Conservation (phyloP, 441 rosid species). For the Pelargonium myrrhifolium region DNA sequence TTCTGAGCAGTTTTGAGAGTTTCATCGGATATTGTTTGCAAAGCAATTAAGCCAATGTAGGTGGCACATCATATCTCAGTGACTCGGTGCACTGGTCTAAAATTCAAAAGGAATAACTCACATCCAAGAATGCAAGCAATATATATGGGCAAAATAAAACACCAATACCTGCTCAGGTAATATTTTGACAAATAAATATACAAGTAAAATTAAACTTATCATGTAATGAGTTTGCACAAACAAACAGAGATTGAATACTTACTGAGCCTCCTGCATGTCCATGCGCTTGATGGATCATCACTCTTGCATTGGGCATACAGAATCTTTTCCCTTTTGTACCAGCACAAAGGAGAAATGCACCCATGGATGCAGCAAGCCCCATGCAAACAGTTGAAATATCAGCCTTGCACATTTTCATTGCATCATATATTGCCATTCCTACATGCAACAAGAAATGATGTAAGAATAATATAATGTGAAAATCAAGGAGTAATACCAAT, state of each 20-base stretch:
- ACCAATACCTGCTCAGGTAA: too few relatives aligned
- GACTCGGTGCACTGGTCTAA: too few relatives aligned
- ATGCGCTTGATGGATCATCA: slow-evolving; percentile 91
- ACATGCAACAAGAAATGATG: slow-evolving; percentile 14
- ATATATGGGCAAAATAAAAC: too few relatives aligned
- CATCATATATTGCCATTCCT: slow-evolving; percentile 93
- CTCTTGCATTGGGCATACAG: slow-evolving; percentile 92
- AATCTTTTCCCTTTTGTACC: slow-evolving; percentile 89
- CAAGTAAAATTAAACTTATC: too few relatives aligned
- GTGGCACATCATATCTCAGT: too few relatives aligned
- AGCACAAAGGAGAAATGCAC: slow-evolving; percentile 78
- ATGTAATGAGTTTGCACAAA: not conserved
- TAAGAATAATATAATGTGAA: not conserved
- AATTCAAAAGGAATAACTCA: too few relatives aligned
- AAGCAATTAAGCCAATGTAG: too few relatives aligned
- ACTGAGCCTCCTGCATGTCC: slow-evolving; percentile 86
- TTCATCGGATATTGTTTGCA: too few relatives aligned
- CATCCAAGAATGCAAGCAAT: too few relatives aligned
- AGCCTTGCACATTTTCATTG: slow-evolving; percentile 88
- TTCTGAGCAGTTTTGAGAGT: too few relatives aligned
- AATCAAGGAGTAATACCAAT: not conserved
- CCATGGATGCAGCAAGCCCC: slow-evolving; percentile 91
- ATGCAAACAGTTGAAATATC: slow-evolving; percentile 89
- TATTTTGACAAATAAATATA: too few relatives aligned
- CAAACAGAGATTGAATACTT: slow-evolving; percentile 21